Evolutionary conservation across 2,329 filamentous ascomycete genomes (phyloP).

Genomic region (Fusarium tanahbumbuense): DNA sequence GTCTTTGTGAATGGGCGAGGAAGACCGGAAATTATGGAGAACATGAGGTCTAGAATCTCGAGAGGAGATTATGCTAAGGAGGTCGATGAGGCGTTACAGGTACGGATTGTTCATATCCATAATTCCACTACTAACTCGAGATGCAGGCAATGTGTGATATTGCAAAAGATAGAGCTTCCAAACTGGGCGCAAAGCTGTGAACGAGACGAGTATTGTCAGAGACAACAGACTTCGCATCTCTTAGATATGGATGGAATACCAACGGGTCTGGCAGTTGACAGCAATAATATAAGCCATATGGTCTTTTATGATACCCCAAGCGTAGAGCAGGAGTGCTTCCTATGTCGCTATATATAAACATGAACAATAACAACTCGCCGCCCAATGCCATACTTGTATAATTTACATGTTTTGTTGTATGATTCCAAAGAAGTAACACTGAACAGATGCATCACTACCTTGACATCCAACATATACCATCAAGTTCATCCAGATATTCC

Average conservation of each 20-base stretch:
- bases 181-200: conserved; percentile 32
- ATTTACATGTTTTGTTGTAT: conserved; percentile 29
- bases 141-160: conserved; percentile 89
- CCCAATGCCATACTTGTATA: conserved; percentile 15
- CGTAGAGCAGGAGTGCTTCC: conserved; percentile 7
- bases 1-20: conserved; percentile 90
- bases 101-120: conserved; percentile 53
- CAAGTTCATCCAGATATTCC: conserved; percentile 67
- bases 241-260: conserved; percentile 10
- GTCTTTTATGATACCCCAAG: conserved; percentile 1
- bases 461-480: conserved; percentile 63
- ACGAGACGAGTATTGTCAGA: background rate
- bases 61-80: conserved; percentile 74
- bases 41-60: conserved; percentile 81
- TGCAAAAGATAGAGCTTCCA: conserved; percentile 76
- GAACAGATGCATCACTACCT: conserved; percentile 32
- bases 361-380: conserved; percentile 14
- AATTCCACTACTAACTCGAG: conserved; percentile 24
- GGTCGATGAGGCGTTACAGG: conserved; percentile 78
- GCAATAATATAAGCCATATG: conserved; percentile 1
- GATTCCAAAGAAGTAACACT: conserved; percentile 5
- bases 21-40: conserved; percentile 78
- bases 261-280: background rate
- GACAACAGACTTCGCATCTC: conserved; percentile 4
- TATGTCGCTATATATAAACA: conserved; percentile 15